A percentile compares a stretch with the other conserved stretches of the same genome.
These are phyloP conservation scores for Pseudopithomyces chartarum DNA, from an alignment of 2,329 filamentous ascomycete species.

Conservation along the genomic window DNA sequence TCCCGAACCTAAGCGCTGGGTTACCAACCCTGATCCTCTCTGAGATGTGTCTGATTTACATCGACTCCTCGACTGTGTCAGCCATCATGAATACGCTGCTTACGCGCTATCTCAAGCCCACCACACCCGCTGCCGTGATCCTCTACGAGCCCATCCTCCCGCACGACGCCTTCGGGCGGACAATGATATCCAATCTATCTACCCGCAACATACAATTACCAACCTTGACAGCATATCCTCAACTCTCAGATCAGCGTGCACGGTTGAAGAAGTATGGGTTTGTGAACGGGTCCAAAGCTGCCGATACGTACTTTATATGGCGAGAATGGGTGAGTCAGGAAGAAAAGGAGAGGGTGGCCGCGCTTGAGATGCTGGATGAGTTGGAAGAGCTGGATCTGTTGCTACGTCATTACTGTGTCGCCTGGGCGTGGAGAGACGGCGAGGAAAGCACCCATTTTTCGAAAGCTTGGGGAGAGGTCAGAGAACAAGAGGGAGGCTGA, in stretches of 20 bases:
- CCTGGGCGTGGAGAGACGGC: constrained; percentile 78
- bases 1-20: constrained; percentile 56
- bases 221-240: constrained; percentile 74
- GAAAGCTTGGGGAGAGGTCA: constrained; percentile 37
- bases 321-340: constrained; percentile 69
- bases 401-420: constrained; percentile 85
- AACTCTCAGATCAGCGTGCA: constrained; percentile 68
- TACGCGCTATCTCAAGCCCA: constrained; percentile 44
- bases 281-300: constrained; percentile 57
- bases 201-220: constrained; percentile 82
- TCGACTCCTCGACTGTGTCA: constrained; percentile 68
- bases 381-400: constrained; percentile 91
- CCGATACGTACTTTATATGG: constrained; percentile 74
- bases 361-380: constrained; percentile 88
- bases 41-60: constrained; percentile 94
- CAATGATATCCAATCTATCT: constrained; percentile 90
- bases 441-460: constrained; percentile 35
- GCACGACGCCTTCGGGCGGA: constrained; percentile 82
- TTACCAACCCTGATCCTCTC: constrained; percentile 86
- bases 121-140: constrained; percentile 64
- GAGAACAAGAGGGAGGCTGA: constrained; percentile 18
- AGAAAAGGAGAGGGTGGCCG: constrained; percentile 81
- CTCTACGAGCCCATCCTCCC: constrained; percentile 90
- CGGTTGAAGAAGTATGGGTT: constrained; percentile 73
- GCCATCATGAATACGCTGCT: constrained; percentile 59